phyloP scores from a whole-genome alignment of 345 rosid species.

The Eutrema japonicum region DNA sequence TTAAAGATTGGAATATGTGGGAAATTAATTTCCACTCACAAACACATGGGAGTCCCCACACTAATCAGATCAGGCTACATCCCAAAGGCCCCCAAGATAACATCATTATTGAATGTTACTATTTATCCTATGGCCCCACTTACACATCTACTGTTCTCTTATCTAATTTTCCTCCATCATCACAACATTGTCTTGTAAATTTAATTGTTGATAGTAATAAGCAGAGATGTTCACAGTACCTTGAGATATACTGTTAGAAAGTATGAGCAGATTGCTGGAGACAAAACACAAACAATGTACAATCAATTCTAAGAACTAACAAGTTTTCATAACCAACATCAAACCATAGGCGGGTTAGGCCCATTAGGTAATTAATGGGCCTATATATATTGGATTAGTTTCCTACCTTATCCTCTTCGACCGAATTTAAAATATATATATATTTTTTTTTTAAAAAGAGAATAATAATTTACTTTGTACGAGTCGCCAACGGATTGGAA shows the following conservation, averaged over 20 bases:
- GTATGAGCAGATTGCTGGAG: background rate
- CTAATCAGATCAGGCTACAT: too few relatives aligned
- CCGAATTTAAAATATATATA: slow-evolving; percentile 36
- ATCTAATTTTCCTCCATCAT: background rate
- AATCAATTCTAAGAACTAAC: too few relatives aligned
- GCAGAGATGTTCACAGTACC: background rate
- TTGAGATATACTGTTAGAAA: too few relatives aligned
- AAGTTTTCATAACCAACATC: too few relatives aligned
- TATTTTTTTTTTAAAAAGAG: background rate
- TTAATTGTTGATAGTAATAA: background rate
- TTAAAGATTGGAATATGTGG: too few relatives aligned
- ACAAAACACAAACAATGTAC: background rate
- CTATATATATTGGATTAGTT: slow-evolving; percentile 24
- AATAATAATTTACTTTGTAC: slow-evolving; percentile 22
- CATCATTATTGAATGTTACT: background rate
- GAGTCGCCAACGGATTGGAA: slow-evolving; percentile 36
- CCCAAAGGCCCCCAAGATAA: too few relatives aligned
- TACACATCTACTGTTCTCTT: background rate
- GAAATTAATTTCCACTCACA: too few relatives aligned
- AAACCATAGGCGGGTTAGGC: slow-evolving; percentile 27
- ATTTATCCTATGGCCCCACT: background rate
- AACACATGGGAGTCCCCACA: too few relatives aligned
- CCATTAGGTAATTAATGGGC: slow-evolving; percentile 24
- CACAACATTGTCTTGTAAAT: background rate
- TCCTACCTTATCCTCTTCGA: slow-evolving; percentile 42